phyloP scores from a whole-genome alignment of 2,329 filamentous ascomycete genomes.

The Ophidiomyces ophidiicola region DNA sequence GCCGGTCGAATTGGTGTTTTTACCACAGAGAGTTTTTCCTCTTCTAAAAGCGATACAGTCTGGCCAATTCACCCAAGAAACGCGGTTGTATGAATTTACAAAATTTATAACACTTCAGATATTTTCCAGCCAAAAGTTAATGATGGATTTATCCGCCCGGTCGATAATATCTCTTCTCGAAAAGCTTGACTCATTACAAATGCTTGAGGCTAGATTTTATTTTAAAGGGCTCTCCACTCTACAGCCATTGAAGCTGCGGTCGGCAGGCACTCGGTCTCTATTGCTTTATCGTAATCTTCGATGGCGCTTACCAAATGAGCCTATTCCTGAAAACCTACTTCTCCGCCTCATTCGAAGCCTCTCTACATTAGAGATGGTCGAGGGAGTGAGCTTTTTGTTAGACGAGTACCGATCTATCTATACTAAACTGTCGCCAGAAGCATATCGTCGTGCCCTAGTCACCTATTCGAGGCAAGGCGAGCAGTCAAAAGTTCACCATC shows the following conservation, averaged over 20 bases:
- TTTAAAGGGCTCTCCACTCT: conserved; percentile 22
- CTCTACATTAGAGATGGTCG: conserved; percentile 23
- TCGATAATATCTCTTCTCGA: conserved; percentile 23
- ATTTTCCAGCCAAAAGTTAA: conserved; percentile 19
- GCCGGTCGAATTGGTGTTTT: conserved; percentile 4
- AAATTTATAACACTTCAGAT: conserved; percentile 20
- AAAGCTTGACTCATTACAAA: conserved; percentile 18
- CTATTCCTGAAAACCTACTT: conserved; percentile 19
- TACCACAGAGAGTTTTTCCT: conserved; percentile 18
- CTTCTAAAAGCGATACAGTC: conserved; percentile 14
- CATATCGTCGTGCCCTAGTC: conserved; percentile 29
- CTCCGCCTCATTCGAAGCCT: conserved; percentile 20
- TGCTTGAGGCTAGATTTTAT: conserved; percentile 22
- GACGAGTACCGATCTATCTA: conserved; percentile 29
- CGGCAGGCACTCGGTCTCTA: conserved; percentile 23
- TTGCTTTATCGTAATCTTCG: conserved; percentile 34
- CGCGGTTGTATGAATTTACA: conserved; percentile 13
- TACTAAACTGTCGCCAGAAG: conserved; percentile 21
- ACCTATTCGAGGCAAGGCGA: conserved; percentile 39
- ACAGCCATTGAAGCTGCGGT: conserved; percentile 20
- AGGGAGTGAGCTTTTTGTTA: conserved; percentile 31
- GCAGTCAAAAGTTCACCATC: conserved; percentile 30
- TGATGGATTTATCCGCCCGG: conserved; percentile 22
- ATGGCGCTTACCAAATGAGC: conserved; percentile 20
- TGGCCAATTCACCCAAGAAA: not conserved